Evolutionary conservation across 352 stramenopile genomes (phyloP).

Genomic region (Phytopythium sindhum): DNA sequence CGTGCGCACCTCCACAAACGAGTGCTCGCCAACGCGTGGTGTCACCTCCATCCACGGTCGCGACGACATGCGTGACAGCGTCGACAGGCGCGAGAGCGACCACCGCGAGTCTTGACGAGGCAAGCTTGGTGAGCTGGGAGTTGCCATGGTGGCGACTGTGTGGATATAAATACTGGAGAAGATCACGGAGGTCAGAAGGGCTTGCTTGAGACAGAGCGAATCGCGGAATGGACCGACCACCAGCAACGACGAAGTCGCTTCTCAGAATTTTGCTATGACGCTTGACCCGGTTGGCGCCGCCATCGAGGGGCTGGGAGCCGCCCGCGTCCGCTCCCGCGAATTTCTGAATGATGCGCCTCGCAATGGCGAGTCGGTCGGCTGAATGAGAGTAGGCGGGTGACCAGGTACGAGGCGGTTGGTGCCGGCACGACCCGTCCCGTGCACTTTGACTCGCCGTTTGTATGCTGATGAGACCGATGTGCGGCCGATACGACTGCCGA

Average conservation of each 20-base stretch:
- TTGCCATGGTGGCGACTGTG: background rate
- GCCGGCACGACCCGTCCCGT: conserved; percentile 3
- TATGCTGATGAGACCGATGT: background rate
- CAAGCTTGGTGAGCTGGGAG: background rate
- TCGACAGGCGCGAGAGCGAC: conserved; percentile 5
- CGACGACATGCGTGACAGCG: conserved; percentile 8
- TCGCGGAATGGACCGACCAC: background rate
- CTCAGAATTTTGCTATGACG: background rate
- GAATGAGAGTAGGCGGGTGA: background rate
- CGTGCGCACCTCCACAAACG: conserved; percentile 15
- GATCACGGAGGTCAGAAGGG: background rate
- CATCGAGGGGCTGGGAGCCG: background rate
- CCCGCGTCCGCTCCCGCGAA: conserved; percentile 1
- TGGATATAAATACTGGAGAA: conserved; percentile 2
- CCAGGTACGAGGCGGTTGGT: background rate
- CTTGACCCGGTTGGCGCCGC: background rate
- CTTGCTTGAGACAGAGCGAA: background rate
- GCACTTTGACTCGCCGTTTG: background rate
- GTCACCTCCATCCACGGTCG: conserved; percentile 18
- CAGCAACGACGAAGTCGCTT: background rate
- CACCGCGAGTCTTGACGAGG: background rate
- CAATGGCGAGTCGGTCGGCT: background rate
- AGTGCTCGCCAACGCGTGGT: conserved; percentile 16
- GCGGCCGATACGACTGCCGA: background rate
- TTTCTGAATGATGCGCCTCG: conserved; percentile 1